Base-by-base conservation (phyloP, 2,329 filamentous ascomycete species). In the Xylariaceae sp. region DNA sequence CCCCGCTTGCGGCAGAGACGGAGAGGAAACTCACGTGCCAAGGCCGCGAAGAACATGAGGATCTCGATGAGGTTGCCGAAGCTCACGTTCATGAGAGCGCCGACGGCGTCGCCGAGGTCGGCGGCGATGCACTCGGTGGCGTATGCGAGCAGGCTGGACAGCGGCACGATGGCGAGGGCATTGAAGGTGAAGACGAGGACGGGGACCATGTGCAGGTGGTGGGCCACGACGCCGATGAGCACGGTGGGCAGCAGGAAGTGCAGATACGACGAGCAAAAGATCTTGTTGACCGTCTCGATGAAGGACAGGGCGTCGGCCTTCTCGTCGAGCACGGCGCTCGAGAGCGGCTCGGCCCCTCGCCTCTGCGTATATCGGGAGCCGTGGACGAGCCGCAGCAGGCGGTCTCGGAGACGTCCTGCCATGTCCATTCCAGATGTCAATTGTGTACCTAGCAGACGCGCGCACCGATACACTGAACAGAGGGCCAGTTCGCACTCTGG, bases 201-300 rank as follows among this genome's bases (percentile, higher is more conserved):
- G n/a, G 75, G 72, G 32, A 66, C 65, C 33, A 75, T 49, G 39
- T 61, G 61, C 18, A 72, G 52, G 39, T 67, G 61, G 36, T 80
- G 65, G 35, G 75, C 68, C 38, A 68, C 68, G 47, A 89, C 87
- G 47, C 83, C 83, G 28, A 83, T 65, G 6, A 83, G 83, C 23
- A 87, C 83, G 51, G 86, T 86, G 34, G 86, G 59, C 41, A 88
- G 65, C 40, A 88, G 63, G 36, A 83, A 53, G 52, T 89, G 87
- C 61, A 88, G 17, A 9, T 36, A 32, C 21, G 36, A 39, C 5
- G 36, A 32, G 13, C 29, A 39, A 25, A 32, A 35, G 16, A 39
- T 32, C 17, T 29, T 29, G 11, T 19, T 26, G 24, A 39, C 17
- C 19, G 36, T 32, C 17, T 32, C 15, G 24, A 24, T 13, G 19